phyloP scores from a whole-genome alignment of 2,329 filamentous ascomycete species.

The Fusarium coicis region DNA sequence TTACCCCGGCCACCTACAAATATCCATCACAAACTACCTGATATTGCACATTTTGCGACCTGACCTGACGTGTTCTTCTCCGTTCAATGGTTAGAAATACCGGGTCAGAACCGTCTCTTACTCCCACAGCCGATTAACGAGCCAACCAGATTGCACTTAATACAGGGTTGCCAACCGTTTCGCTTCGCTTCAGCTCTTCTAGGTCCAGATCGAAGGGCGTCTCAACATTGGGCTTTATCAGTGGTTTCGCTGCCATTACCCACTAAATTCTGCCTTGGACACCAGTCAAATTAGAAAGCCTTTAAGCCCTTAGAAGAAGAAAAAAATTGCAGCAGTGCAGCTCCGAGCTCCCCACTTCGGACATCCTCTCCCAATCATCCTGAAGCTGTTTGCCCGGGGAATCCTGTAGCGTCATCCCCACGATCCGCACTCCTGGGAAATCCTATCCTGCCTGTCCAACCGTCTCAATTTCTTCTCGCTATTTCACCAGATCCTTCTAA shows the following conservation, averaged over 20 bases:
- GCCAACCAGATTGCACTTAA: constrained; percentile 26
- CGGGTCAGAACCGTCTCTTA: constrained; percentile 23
- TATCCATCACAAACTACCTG: constrained; percentile 22
- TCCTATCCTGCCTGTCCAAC: constrained; percentile 31
- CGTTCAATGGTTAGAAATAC: constrained; percentile 22
- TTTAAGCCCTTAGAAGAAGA: constrained; percentile 24
- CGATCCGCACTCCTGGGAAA: constrained; percentile 44
- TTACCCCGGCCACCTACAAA: constrained; percentile 18
- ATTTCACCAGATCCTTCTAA: constrained; percentile 20
- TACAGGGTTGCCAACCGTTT: constrained; percentile 11
- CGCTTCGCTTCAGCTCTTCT: constrained; percentile 19
- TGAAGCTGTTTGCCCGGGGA: constrained; percentile 34
- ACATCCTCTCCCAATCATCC: constrained; percentile 39
- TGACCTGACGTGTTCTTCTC: constrained; percentile 6
- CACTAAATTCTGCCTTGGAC: constrained; percentile 33
- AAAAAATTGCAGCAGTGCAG: constrained; percentile 34
- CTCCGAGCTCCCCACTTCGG: constrained; percentile 41
- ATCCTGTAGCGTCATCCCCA: constrained; percentile 46
- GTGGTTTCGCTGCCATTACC: constrained; percentile 23
- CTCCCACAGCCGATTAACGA: constrained; percentile 27
- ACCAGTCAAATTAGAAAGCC: constrained; percentile 31
- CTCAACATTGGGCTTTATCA: constrained; percentile 7
- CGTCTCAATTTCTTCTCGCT: constrained; percentile 30
- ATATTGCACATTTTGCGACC: constrained; percentile 8
- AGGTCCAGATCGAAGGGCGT: constrained; percentile 16